Percentiles rank a stretch among this genome's conserved stretches.
These are phyloP conservation scores for Fusarium sp. DNA, from an alignment of 2,329 filamentous ascomycete genomes.

Conservation along the genomic window DNA sequence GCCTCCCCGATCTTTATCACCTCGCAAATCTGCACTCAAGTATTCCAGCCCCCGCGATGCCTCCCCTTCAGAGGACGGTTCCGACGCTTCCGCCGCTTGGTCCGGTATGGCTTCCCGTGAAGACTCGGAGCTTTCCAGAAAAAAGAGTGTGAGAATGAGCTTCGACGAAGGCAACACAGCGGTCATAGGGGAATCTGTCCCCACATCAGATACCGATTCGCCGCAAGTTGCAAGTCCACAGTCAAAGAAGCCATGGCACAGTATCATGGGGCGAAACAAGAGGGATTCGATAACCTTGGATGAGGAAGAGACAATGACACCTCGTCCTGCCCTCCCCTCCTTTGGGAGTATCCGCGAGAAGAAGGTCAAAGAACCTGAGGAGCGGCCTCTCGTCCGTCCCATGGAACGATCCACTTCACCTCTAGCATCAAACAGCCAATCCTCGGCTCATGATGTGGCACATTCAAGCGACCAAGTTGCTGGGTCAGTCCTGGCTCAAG, in stretches of 20 bases:
- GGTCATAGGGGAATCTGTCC: conserved; percentile 64
- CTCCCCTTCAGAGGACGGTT: conserved; percentile 65
- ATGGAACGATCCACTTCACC: conserved; percentile 55
- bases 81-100: conserved; percentile 57
- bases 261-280: conserved; percentile 60
- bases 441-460: conserved; percentile 52
- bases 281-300: conserved; percentile 63
- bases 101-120: conserved; percentile 51
- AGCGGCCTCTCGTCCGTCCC: conserved; percentile 71
- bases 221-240: conserved; percentile 55
- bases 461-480: conserved; percentile 72
- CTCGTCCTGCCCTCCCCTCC: conserved; percentile 78
- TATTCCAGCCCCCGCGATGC: conserved; percentile 66
- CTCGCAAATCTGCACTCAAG: conserved; percentile 83
- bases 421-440: conserved; percentile 49
- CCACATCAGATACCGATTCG: conserved; percentile 56
- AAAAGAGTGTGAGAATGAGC: conserved; percentile 80
- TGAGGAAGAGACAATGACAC: conserved; percentile 79
- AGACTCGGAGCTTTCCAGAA: conserved; percentile 61
- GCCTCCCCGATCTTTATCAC: conserved; percentile 77
- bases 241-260: conserved; percentile 65
- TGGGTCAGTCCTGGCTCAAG: conserved; percentile 67
- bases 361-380: conserved; percentile 66
- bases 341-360: conserved; percentile 81
- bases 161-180: conserved; percentile 78